phyloP scores from a whole-genome alignment of 164 flowering plant genomes.

The Nelumbo lutea region DNA sequence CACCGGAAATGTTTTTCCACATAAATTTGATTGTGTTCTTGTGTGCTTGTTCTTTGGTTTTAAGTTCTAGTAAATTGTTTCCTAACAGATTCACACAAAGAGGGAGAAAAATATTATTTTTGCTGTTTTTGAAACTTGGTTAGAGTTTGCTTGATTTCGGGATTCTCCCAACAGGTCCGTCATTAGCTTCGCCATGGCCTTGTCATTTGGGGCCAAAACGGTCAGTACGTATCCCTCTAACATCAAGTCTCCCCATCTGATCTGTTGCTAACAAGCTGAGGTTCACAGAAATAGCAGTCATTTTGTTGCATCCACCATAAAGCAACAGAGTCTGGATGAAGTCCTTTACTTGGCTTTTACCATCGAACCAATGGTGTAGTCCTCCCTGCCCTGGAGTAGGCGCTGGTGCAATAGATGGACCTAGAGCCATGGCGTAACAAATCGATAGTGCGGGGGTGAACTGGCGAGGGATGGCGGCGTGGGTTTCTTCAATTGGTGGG shows the following conservation, averaged over 20 bases:
- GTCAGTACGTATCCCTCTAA: conserved; percentile 76
- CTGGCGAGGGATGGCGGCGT: conserved; percentile 46
- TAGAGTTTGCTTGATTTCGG: no score
- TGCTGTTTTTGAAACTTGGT: no score
- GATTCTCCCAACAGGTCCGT: conserved; percentile 50
- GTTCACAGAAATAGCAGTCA: conserved; percentile 73
- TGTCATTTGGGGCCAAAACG: conserved; percentile 76
- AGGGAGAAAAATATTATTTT: no score
- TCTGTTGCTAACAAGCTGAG: conserved; percentile 66
- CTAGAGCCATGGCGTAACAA: conserved; percentile 66
- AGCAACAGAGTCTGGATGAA: conserved; percentile 66
- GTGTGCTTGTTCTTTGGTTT: no score
- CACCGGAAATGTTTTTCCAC: no score
- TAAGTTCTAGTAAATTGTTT: no score
- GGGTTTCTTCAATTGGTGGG: conserved; percentile 56
- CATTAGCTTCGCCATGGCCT: conserved; percentile 76
- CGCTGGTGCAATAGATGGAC: conserved; percentile 70
- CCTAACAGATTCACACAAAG: no score
- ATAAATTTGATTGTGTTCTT: no score
- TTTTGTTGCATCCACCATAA: conserved; percentile 81
- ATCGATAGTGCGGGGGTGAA: conserved; percentile 59
- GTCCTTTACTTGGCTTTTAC: conserved; percentile 62
- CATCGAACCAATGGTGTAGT: conserved; percentile 55
- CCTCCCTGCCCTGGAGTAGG: conserved; percentile 84
- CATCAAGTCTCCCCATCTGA: conserved; percentile 54